Conservation (phyloP, 164 flowering plant species). For the Protea cynaroides region DNA sequence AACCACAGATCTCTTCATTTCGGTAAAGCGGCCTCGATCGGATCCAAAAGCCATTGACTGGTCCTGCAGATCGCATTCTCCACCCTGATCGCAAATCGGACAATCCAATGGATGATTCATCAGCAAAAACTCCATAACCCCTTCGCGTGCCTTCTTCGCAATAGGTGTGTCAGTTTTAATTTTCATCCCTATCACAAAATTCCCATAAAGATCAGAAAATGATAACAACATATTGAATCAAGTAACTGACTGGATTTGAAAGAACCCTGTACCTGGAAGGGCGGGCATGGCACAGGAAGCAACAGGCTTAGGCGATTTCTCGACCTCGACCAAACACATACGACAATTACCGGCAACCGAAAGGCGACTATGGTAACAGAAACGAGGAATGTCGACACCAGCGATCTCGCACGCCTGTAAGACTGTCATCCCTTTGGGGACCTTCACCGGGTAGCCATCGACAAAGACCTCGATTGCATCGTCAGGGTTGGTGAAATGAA, state of each 20-base stretch:
- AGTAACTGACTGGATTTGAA: background rate
- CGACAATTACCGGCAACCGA: slow-evolving; percentile 98
- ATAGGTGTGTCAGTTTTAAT: slow-evolving; percentile 94
- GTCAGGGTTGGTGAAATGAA: slow-evolving; percentile 63
- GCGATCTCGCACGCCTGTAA: slow-evolving; percentile 96
- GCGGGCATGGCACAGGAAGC: slow-evolving; percentile 99
- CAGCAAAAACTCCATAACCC: slow-evolving; percentile 97
- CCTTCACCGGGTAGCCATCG: slow-evolving; percentile 84
- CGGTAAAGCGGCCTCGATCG: slow-evolving; percentile 97
- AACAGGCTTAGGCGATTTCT: slow-evolving; percentile 98
- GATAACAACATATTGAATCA: background rate
- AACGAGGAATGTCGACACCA: slow-evolving; percentile 92
- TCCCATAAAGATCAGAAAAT: background rate
- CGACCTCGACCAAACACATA: slow-evolving; percentile 97
- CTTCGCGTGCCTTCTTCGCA: slow-evolving; percentile 96
- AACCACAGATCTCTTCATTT: slow-evolving; percentile 95
- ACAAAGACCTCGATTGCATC: slow-evolving; percentile 96
- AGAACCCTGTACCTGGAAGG: slow-evolving; percentile 64
- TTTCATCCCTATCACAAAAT: slow-evolving; percentile 69
- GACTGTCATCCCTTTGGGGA: slow-evolving; percentile 94
- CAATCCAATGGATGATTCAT: slow-evolving; percentile 99
- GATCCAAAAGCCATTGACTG: slow-evolving; percentile 99
- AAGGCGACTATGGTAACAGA: slow-evolving; percentile 85
- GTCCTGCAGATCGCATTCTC: slow-evolving; percentile 99
- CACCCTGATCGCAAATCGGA: slow-evolving; percentile 99